A percentile compares a stretch with the other conserved stretches of the same genome.
Evolutionary conservation across 1,139 yeast species (phyloP).

Genomic region (Nadsonia starkeyi-henricii): DNA sequence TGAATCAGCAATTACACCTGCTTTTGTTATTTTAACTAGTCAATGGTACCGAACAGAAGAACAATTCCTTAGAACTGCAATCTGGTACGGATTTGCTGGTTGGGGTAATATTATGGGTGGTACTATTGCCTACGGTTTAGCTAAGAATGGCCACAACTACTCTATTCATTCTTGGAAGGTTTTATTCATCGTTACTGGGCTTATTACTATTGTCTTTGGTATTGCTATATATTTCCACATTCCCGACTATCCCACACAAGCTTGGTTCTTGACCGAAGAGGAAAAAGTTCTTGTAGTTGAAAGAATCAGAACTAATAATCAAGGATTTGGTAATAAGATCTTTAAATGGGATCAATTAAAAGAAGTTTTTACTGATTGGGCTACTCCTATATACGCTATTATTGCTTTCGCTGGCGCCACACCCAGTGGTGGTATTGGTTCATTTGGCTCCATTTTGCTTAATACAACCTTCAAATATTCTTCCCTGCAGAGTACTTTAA

Average conservation of each 20-base stretch:
- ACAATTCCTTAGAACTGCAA: conserved; percentile 35
- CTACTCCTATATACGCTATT: conserved; percentile 37
- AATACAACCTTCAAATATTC: conserved; percentile 26
- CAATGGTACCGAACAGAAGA: conserved; percentile 42
- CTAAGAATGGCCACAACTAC: conserved; percentile 22
- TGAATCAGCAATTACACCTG: conserved; percentile 46
- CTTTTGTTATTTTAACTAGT: conserved; percentile 41
- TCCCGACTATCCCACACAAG: conserved; percentile 42
- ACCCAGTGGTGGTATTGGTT: conserved; percentile 41
- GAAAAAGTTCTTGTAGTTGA: conserved; percentile 42
- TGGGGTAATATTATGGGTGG: conserved; percentile 42
- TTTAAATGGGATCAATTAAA: conserved; percentile 41
- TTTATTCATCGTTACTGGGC: conserved; percentile 36
- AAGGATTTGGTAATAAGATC: conserved; percentile 43
- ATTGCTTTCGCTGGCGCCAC: conserved; percentile 31
- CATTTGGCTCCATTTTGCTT: conserved; percentile 30
- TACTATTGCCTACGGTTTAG: conserved; percentile 38
- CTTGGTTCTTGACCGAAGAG: conserved; percentile 36
- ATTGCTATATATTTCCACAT: conserved; percentile 29
- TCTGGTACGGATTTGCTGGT: conserved; percentile 44
- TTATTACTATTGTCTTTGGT: conserved; percentile 38
- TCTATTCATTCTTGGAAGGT: conserved; percentile 34
- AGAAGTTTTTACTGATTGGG: conserved; percentile 27
- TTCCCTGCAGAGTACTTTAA: conserved; percentile 27
- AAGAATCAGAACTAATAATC: conserved; percentile 32